Evolutionary conservation across 108 stramenopile genomes (phyloP), one percentile per base, ranked within the genome.

Genomic region (Aurantiochytrium sp.): DNA sequence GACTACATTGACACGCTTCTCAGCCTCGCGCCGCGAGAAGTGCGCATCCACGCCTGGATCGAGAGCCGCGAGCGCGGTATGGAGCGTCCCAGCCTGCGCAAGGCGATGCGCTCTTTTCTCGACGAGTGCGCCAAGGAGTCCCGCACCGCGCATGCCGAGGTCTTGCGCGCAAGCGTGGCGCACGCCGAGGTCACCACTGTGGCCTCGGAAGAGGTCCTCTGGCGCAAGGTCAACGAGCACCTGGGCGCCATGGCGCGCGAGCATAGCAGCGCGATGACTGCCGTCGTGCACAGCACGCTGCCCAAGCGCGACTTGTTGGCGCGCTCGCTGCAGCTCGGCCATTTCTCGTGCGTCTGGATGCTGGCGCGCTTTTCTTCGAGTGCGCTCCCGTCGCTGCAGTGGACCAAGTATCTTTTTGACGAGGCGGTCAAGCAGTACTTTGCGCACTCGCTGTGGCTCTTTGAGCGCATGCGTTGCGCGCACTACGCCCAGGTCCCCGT

Each of bases 401-500:
- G 98, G 98, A 96, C 96, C 88, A 91, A 93, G 52, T 94, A 93
- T n/a, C 95, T 95, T 15, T 93, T 95, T 30, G 95, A 96, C 85
- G 85, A 95, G 19, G 92, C 91, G 52, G 81, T 96, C 30, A 94
- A 95, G 88, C 92, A 94, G 30, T 97, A 94, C 87, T 88, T 96
- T 52, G 92, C 95, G 89, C 93, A 92, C 36, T 94, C 96, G 68
- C 92, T 94, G 3, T 96, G 97, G 36, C 97, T 95, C 68, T 81
- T 48, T 48, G 45, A 96, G 65, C 87, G 96, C 52, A 90, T 97
- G 15, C 86, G 89, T 8, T 93, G 92, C 42, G 94, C 97, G 3
- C 89, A 96, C 53, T 98, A 96, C 89, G 93, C 94, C 27, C 96
- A 96, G 69, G 55, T 98, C 19, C 99, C 99, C 4, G 87, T 98